Conservation (phyloP, 495 filamentous ascomycete genomes). For the Glonium stellatum region DNA sequence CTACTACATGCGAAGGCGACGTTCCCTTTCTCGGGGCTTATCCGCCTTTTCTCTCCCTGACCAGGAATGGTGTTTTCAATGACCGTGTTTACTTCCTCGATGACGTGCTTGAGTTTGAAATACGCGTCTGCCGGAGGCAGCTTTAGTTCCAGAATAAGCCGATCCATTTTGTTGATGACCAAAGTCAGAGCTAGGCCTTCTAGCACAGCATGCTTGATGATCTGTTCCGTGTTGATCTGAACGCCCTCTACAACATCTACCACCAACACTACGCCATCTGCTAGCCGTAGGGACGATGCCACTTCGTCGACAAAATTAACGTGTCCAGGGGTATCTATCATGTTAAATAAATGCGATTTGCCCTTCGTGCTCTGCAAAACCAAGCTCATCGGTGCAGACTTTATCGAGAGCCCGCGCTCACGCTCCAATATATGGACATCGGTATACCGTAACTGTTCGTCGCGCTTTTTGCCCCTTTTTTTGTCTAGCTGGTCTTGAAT, state of each 20-base stretch:
- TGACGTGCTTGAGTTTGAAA: constrained; percentile 96
- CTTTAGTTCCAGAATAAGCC: constrained; percentile 88
- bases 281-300: constrained; percentile 75
- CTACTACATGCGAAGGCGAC: constrained; percentile 87
- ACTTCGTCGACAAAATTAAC: constrained; percentile 98
- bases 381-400: constrained; percentile 89
- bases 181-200: constrained; percentile 84
- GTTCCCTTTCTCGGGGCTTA: constrained; percentile 96
- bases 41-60: constrained; percentile 65
- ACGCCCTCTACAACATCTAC: constrained; percentile 98
- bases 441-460: constrained; percentile 91
- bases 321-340: constrained; percentile 93
- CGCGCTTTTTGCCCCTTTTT: constrained; percentile 68
- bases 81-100: constrained; percentile 93
- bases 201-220: constrained; percentile 89
- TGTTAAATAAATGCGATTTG: constrained; percentile 94
- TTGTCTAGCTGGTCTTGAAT: constrained; percentile 69
- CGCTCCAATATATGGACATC: constrained; percentile 84
- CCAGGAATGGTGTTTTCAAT: constrained; percentile 86
- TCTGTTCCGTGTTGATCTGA: constrained; percentile 90
- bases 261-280: constrained; percentile 85
- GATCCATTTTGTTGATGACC: constrained; percentile 95
- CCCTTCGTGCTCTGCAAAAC: constrained; percentile 79
- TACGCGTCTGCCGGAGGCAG: constrained; percentile 93
- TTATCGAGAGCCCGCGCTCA: constrained; percentile 86